These are phyloP conservation scores for Amanita exitialis DNA, from an alignment of 768 basidiomycete species.

Conservation along the genomic window DNA sequence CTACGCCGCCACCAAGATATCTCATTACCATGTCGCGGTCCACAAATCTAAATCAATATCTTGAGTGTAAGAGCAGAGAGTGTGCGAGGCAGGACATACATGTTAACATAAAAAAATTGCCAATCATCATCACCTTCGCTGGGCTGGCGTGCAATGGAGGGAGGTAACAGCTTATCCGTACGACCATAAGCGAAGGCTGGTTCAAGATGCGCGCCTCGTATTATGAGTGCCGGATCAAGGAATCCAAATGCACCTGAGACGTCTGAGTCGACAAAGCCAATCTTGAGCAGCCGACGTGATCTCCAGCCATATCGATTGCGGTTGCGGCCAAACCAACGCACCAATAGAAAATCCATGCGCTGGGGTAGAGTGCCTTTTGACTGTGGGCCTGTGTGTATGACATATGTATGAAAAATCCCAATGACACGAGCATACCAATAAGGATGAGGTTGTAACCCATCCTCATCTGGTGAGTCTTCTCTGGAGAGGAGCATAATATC, in stretches of 20 bases:
- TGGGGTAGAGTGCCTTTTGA: background rate
- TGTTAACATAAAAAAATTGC: background rate
- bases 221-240: background rate
- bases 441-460: slow-evolving; percentile 12
- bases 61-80: background rate
- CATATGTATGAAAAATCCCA: slow-evolving; percentile 20
- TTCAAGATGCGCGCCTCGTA: background rate
- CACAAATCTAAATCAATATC: background rate
- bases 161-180: background rate
- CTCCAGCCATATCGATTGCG: slow-evolving; percentile 9
- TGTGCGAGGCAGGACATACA: background rate
- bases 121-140: background rate
- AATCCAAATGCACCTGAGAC: background rate
- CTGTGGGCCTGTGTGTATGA: slow-evolving; percentile 6
- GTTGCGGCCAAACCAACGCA: slow-evolving; percentile 7
- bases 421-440: slow-evolving; percentile 23
- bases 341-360: background rate
- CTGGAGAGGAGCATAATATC: background rate
- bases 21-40: background rate
- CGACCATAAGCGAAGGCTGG: background rate
- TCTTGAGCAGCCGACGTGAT: slow-evolving; percentile 5
- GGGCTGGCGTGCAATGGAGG: background rate
- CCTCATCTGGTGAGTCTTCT: background rate
- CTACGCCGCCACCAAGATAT: background rate
- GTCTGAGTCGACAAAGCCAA: background rate